Evolutionary conservation across 2,329 filamentous ascomycete genomes (phyloP).

Genomic region (Cytospora paraplurivora): DNA sequence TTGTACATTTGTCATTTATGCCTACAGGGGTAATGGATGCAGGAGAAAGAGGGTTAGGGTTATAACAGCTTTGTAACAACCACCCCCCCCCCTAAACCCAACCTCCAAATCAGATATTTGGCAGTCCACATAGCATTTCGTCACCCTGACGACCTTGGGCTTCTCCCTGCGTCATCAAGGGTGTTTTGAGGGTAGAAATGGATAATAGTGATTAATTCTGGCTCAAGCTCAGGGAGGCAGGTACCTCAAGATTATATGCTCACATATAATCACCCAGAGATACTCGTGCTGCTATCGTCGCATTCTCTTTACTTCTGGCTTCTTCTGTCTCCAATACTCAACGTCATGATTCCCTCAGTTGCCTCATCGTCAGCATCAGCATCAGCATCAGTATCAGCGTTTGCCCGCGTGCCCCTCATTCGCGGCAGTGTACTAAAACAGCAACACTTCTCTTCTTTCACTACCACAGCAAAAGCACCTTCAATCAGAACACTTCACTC

Average conservation of each 20-base stretch:
- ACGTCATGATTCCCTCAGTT: constrained; percentile 20
- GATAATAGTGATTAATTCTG: not conserved
- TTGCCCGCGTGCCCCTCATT: not conserved
- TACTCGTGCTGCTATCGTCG: not conserved
- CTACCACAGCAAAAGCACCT: not conserved
- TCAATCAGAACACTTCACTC: not conserved
- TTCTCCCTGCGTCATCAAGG: too few relatives aligned
- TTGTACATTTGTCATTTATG: too few relatives aligned
- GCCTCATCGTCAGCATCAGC: too few relatives aligned
- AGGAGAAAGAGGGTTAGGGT: not conserved
- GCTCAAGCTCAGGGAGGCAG: not conserved
- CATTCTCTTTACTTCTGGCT: not conserved
- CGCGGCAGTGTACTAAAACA: not conserved
- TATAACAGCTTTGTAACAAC: not conserved
- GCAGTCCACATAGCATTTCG: too few relatives aligned
- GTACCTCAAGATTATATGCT: not conserved
- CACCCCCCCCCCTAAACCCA: not conserved
- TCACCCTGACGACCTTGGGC: not conserved
- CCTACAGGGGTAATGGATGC: too few relatives aligned
- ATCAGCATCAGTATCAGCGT: too few relatives aligned
- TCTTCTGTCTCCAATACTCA: not conserved
- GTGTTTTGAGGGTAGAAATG: not conserved
- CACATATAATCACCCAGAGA: not conserved
- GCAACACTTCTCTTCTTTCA: not conserved
- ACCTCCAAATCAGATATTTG: too few relatives aligned